A percentile compares a stretch with the other conserved stretches of the same genome.
phyloP scores from a whole-genome alignment of 805 yeast genomes.

The Teunomyces kruisii region DNA sequence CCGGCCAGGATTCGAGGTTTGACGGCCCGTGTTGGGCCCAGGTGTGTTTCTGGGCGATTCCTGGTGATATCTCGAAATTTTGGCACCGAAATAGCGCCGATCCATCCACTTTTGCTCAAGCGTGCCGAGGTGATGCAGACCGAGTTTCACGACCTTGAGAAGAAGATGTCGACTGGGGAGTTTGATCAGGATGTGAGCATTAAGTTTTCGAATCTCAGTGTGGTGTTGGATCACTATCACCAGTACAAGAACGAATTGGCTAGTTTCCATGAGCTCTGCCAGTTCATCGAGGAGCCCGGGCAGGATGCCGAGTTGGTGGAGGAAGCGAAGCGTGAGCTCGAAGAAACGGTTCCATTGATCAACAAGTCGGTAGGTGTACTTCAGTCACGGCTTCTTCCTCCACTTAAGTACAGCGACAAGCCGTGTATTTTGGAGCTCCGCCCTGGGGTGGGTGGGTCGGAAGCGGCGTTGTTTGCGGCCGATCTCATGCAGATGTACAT shows the following conservation, averaged over 20 bases:
- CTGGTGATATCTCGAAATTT: conserved; percentile 3
- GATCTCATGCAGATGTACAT: conserved; percentile 82
- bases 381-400: conserved; percentile 67
- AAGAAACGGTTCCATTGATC: conserved; percentile 45
- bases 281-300: conserved; percentile 22
- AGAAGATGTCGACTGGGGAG: conserved; percentile 24
- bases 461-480: conserved; percentile 82
- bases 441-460: conserved; percentile 96
- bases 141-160: conserved; percentile 29
- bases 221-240: conserved; percentile 31
- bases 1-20: not conserved
- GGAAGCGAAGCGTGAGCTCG: conserved; percentile 66
- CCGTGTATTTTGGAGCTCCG: conserved; percentile 81
- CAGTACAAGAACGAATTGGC: conserved; percentile 26
- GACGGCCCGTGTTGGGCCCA: not conserved
- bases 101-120: conserved; percentile 41
- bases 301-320: conserved; percentile 41
- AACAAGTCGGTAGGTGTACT: conserved; percentile 42
- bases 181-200: conserved; percentile 35
- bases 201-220: conserved; percentile 31
- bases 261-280: conserved; percentile 24
- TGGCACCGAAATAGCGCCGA: conserved; percentile 17
- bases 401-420: conserved; percentile 70
- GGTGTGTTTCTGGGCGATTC: conserved; percentile 3
- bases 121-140: conserved; percentile 33